Base-by-base conservation (phyloP, 164 flowering plant genomes). In the Saururus chinensis region DNA sequence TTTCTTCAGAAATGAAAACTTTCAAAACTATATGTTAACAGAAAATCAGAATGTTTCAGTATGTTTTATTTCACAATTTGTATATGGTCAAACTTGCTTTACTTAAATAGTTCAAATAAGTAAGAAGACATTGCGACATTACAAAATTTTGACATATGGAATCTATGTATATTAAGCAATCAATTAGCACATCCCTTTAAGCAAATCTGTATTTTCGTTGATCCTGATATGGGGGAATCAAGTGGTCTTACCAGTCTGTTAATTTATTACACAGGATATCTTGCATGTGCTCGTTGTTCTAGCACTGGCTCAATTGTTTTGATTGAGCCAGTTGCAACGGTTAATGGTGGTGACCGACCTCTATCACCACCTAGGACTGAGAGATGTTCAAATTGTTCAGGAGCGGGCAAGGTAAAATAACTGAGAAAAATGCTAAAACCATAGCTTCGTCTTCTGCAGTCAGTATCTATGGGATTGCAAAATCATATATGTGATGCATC, bases 241-340 rank as follows among this genome's bases (percentile, higher is more conserved):
- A 42, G 49, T 42, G 49, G 17, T 25, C 24, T 40, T 5, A 40
- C 41, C 52, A 59, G 49, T 14, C 8, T 42, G 4, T 14, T 42
- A 10, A 57, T 19, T 60, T 55, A 60, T 30, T 19, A 4, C 78
- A 77, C 84, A 90, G 99, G 99, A 59, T 93, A 93, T 74, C 86
- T 93, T 67, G 89, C 96, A 56, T 93, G 99, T 75, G 99, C 99
- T 42, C 92, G 99, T 21, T 93, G 99, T 70, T 79, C 91, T 53
- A 84, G 80, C 72, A 81, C 92, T 7, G 99, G 99, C 61, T 66
- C 91, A 5, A 75, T 85, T 64, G 83, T 88, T 58, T 85, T 84
- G 16, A 75, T 76, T 57, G 89, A 88, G 64, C 89, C 95, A 58
- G 81, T 83, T 74, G 81, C 97, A 19, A 80, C 84, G 7, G 49